Conservation (phyloP, 306 rosid species). For the Cucurbita argyrosperma region DNA sequence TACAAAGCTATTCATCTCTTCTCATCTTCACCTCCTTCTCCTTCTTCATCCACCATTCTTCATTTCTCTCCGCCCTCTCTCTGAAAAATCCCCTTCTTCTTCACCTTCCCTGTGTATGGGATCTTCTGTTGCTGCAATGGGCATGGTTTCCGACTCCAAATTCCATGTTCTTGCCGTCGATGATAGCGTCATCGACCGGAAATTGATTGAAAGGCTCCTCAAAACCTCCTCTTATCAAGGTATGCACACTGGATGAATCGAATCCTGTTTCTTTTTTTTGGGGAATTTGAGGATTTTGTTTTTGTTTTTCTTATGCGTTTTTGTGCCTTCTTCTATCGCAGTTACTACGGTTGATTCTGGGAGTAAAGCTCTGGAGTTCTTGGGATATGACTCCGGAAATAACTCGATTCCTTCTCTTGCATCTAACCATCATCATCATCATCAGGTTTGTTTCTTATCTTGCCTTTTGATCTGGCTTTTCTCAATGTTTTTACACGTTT, state of each 20-base stretch:
- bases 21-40: constrained; percentile 5
- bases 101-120: background rate
- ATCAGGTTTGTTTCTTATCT: constrained; percentile 29
- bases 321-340: constrained; percentile 17
- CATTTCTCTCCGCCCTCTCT: background rate
- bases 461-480: background rate
- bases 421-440: constrained; percentile 27
- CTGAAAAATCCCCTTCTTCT: background rate
- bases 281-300: background rate
- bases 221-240: constrained; percentile 85
- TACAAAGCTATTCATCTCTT: constrained; percentile 26
- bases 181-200: constrained; percentile 75
- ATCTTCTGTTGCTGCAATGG: constrained; percentile 40
- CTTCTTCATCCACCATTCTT: constrained; percentile 5
- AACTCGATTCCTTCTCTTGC: constrained; percentile 33
- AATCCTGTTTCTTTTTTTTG: background rate
- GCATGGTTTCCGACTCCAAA: constrained; percentile 61
- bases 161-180: constrained; percentile 91
- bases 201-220: constrained; percentile 70
- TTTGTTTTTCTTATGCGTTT: background rate
- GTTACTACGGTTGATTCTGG: constrained; percentile 98
- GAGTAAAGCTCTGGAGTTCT: constrained; percentile 81
- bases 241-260: constrained; percentile 2
- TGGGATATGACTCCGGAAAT: constrained; percentile 48
- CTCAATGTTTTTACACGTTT: background rate